A percentile compares a stretch with the other conserved stretches of the same genome.
These are phyloP conservation scores for Solanum chmielewskii DNA, from an alignment of 257 asterid species.

Conservation along the genomic window DNA sequence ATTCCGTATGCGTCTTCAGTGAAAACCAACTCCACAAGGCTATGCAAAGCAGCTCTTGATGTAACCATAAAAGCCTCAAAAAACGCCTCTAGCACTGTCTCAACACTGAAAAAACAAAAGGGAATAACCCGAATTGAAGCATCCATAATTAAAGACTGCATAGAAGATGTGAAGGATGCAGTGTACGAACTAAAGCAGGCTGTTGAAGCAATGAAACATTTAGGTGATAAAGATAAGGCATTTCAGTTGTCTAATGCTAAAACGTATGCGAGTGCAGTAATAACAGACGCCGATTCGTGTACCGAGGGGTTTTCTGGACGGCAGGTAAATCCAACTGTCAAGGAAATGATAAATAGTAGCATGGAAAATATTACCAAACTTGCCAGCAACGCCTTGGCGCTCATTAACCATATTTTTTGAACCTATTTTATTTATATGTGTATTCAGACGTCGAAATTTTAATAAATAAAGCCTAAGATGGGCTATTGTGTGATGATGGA, in stretches of 20 bases:
- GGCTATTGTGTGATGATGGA: not conserved
- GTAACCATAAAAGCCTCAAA: conserved; percentile 29
- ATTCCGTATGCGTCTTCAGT: conserved; percentile 42
- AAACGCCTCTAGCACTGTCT: conserved; percentile 19
- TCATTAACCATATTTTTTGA: conserved; percentile 46
- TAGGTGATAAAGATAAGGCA: conserved; percentile 24
- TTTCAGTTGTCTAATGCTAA: conserved; percentile 55
- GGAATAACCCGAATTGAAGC: conserved; percentile 22
- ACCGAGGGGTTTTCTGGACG: conserved; percentile 29
- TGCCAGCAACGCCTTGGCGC: conserved; percentile 48
- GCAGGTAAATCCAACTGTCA: conserved; percentile 17
- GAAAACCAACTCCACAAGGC: conserved; percentile 22
- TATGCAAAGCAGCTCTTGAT: conserved; percentile 44
- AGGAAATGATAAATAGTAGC: conserved; percentile 20
- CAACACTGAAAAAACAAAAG: conserved; percentile 10
- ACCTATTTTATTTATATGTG: not conserved
- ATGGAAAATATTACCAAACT: conserved; percentile 15
- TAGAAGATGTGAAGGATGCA: conserved; percentile 45
- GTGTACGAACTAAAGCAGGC: conserved; percentile 48
- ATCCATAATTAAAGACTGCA: conserved; percentile 41
- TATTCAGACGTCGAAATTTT: not conserved
- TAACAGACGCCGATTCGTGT: conserved; percentile 64
- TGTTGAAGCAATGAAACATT: conserved; percentile 28
- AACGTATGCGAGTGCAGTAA: conserved; percentile 73
- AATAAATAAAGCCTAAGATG: not conserved